Evolutionary conservation across 176 grass and related monocot species (phyloP), one percentile per base, ranked within the genome.

Genomic region (Microstegium vimineum): DNA sequence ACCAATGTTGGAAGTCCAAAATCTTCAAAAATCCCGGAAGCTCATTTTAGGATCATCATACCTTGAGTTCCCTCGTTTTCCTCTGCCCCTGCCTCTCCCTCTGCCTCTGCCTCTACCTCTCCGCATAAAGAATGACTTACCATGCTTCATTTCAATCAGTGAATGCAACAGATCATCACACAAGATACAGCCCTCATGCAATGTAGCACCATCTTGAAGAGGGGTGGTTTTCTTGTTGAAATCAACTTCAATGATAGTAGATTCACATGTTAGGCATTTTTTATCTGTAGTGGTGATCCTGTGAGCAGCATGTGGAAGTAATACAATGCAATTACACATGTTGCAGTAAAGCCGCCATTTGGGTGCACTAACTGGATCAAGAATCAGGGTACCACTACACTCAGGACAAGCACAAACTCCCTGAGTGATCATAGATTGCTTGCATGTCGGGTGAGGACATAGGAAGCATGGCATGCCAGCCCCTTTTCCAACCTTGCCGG

Each of bases 221-320:
- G 90, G 92, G 27, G 95, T 94, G 35, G 87, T 92, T 84, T 93
- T 98, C 90, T 98, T 98, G 87, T 98, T 98, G 81, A 98, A 98
- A 82, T 98, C 90, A 25, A 98, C 95, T 84, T 98, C 89, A 43
- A 98, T 91, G 66, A 98, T 98, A 66, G 92, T 89, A 3, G 95
- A 94, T 38, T 94, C 92, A n/a, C 95, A 98, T 59, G 85, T 85
- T 46, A 61, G 56, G 74, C 95, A 98, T 62, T 71, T 94, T 59
- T 94, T 94, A 84, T 83, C 82, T 35, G 90, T 98, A 9, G 92
- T 91, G 17, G 64, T 77, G 66, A 98, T 98, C 5, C 65, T 91
- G 77, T 98, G 95, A 17, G 95, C 95, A 0, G 88, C 95, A 42
- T 94, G 83, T 13, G 95, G 95, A 26, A 98, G 90, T 10, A 88